Evolutionary conservation across 805 yeast species (phyloP).

Genomic region (Lipomyces yamadae): DNA sequence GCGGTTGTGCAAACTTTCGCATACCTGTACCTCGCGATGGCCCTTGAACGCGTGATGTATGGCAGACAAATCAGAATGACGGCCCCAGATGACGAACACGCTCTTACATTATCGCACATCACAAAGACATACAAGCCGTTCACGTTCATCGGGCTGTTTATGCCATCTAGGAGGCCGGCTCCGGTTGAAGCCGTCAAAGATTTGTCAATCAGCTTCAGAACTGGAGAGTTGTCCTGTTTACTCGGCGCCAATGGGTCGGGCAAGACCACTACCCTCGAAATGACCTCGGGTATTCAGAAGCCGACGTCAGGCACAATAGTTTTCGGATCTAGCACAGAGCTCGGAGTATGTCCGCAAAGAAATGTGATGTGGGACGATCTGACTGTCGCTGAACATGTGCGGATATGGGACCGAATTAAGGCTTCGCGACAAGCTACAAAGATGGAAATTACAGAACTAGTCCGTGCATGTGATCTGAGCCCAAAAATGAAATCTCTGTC

Average conservation of each 20-base stretch:
- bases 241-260: conserved; percentile 49
- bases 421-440: not conserved
- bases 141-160: conserved; percentile 21
- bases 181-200: conserved; percentile 44
- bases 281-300: conserved; percentile 43
- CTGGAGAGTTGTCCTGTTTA: conserved; percentile 46
- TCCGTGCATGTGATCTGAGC: conserved; percentile 43
- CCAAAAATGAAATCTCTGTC: conserved; percentile 38
- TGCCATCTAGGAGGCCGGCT: conserved; percentile 7
- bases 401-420: conserved; percentile 43
- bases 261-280: conserved; percentile 47
- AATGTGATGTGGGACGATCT: conserved; percentile 47
- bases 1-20: conserved; percentile 17
- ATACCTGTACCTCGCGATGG: conserved; percentile 18
- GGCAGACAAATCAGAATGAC: conserved; percentile 8
- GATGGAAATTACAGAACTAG: conserved; percentile 32
- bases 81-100: conserved; percentile 2
- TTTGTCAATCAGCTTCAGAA: conserved; percentile 38
- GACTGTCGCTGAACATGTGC: conserved; percentile 45
- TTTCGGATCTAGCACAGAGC: conserved; percentile 37
- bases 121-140: conserved; percentile 21
- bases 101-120: conserved; percentile 17
- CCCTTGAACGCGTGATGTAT: conserved; percentile 20
- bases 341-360: conserved; percentile 48
- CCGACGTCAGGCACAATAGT: conserved; percentile 38